These are phyloP conservation scores for Botryosphaeria dothidea DNA, from an alignment of 2,329 filamentous ascomycete species.

Conservation along the genomic window DNA sequence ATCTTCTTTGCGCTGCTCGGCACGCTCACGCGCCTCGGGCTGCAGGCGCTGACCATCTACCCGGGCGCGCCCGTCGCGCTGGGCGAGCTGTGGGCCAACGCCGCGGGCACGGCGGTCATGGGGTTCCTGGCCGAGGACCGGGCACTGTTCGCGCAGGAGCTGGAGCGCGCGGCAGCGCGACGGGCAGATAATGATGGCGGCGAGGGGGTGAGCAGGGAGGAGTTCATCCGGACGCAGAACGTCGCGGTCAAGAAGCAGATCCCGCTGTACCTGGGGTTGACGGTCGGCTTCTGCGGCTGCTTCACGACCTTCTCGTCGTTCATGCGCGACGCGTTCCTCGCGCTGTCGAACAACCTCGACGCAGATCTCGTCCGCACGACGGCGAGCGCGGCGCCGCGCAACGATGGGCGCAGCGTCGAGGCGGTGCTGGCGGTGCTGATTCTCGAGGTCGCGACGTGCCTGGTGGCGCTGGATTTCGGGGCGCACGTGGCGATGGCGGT, in stretches of 20 bases:
- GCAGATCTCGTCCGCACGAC: too few relatives aligned
- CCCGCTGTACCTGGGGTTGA: conserved; percentile 82
- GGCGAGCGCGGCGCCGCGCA: too few relatives aligned
- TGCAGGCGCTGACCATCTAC: conserved; percentile 78
- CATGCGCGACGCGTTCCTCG: conserved; percentile 76
- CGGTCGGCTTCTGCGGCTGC: conserved; percentile 85
- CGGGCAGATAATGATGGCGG: too few relatives aligned
- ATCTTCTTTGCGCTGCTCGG: conserved; percentile 83
- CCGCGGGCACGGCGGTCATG: conserved; percentile 77
- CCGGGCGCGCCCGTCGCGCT: conserved; percentile 71
- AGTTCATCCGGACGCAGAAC: conserved; percentile 28
- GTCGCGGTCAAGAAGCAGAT: conserved; percentile 75
- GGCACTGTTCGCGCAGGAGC: conserved; percentile 59
- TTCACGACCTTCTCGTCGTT: conserved; percentile 90
- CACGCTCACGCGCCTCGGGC: conserved; percentile 77
- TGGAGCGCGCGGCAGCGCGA: conserved; percentile 29
- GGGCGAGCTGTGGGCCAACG: conserved; percentile 82
- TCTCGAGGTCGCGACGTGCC: conserved; percentile 69
- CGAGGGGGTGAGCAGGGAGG: too few relatives aligned
- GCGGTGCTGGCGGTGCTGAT: conserved; percentile 74
- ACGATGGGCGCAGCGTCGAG: conserved; percentile 68
- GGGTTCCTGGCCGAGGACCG: conserved; percentile 82
- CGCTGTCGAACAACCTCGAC: conserved; percentile 70
- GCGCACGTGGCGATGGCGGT: conserved; percentile 70
- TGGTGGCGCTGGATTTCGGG: conserved; percentile 71